Base-by-base conservation (phyloP, 2,329 filamentous ascomycete species). In the Paracoccidioides brasiliensis region DNA sequence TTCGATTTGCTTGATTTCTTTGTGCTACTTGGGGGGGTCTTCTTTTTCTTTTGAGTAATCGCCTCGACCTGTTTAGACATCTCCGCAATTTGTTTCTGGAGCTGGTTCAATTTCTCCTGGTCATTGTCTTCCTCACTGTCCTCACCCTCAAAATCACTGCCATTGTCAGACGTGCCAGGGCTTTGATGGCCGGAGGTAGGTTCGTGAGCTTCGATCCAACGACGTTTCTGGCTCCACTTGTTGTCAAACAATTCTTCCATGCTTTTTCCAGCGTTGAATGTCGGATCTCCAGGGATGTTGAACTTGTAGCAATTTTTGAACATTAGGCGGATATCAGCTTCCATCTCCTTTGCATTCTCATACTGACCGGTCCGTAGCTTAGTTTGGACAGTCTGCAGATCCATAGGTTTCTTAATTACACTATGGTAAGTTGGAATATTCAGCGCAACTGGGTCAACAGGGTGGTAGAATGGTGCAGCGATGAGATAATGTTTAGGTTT, bases 371-470 rank as follows among this genome's bases (percentile, higher is more conserved):
- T 77, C 62, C 85, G 82, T 43, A 96, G 77, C 71, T 94, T 94
- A 44, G 78, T 78, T 40, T 80, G 77, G 66, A 95, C 86, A n/a
- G 88, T 95, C 14, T 80, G 78, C 52, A 96, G 77, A 69, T 98
- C 91, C 91, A 97, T 98, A 0, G 93, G 93, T 68, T 90, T 89
- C 76, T 95, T 97, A 73, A 98, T 90, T 59, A 97, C 77, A 64
- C 86, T 89, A 69, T 93, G 88, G 68, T 98, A 98, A 30, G 86
- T 85, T 0, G 93, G 93, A 57, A 97, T 96, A 67, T 91, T 90
- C 54, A 97, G 76, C 0, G 90, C 91, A 40, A 97, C 90, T 0
- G 93, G 90, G 67, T 98, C 93, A 22, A 98, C 93, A 0, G 93
- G 87, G 6, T 80, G 74, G 64, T 88, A 74, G 74, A 98, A 98